These are phyloP conservation scores for Pseudogymnoascus sp. DNA, from an alignment of 2,329 filamentous ascomycete species.

Conservation along the genomic window DNA sequence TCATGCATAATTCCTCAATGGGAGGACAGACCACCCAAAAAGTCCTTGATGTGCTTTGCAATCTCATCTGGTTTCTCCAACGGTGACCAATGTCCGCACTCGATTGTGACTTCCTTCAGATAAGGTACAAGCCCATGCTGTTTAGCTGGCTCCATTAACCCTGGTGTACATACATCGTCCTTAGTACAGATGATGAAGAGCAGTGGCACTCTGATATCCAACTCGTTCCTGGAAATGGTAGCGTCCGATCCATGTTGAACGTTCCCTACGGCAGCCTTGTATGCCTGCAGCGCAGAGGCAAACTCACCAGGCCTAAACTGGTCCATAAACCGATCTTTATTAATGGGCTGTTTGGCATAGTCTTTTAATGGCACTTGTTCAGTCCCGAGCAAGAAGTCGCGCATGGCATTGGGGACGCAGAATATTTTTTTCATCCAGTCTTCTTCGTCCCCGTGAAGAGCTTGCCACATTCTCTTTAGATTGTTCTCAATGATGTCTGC, in stretches of 20 bases:
- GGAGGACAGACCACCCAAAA: background rate
- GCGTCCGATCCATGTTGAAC: slow-evolving; percentile 26
- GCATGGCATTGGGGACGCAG: slow-evolving; percentile 31
- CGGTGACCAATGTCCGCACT: slow-evolving; percentile 31
- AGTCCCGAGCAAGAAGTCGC: slow-evolving; percentile 21
- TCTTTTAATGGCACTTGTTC: slow-evolving; percentile 25
- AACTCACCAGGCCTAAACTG: slow-evolving; percentile 29
- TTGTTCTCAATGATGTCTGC: slow-evolving; percentile 32
- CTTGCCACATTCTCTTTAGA: slow-evolving; percentile 32
- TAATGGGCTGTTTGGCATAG: slow-evolving; percentile 28
- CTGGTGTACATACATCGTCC: slow-evolving; percentile 30
- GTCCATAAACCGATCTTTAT: slow-evolving; percentile 30
- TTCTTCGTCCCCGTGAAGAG: slow-evolving; percentile 27
- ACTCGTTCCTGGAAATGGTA: slow-evolving; percentile 18
- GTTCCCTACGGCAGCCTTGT: slow-evolving; percentile 24
- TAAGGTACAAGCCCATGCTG: slow-evolving; percentile 26
- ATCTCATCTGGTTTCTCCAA: slow-evolving; percentile 31
- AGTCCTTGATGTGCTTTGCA: slow-evolving; percentile 8
- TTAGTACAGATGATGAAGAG: slow-evolving; percentile 30
- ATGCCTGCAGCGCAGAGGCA: slow-evolving; percentile 32
- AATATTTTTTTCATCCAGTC: slow-evolving; percentile 32
- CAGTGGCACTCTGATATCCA: slow-evolving; percentile 30
- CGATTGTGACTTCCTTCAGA: slow-evolving; percentile 28
- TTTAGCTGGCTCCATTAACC: slow-evolving; percentile 25
- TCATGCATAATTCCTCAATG: background rate